These are phyloP conservation scores for Hericium erinaceus DNA, from an alignment of 768 basidiomycete species.

Conservation along the genomic window DNA sequence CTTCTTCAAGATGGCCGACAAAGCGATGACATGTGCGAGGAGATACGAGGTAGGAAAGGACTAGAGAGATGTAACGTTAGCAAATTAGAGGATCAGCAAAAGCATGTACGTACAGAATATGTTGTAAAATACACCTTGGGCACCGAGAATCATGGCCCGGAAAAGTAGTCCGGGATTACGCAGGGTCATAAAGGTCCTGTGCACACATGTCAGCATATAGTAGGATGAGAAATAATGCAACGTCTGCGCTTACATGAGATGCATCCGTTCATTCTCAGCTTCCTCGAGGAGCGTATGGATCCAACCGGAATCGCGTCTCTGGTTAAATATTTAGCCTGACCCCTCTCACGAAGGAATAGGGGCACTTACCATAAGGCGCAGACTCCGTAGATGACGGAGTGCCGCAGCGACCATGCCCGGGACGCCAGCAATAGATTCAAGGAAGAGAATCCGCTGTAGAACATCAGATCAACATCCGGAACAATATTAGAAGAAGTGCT, in stretches of 20 bases:
- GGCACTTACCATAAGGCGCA: constrained; percentile 69
- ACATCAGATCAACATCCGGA: constrained; percentile 21
- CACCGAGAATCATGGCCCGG: constrained; percentile 74
- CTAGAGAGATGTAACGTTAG: constrained; percentile 24
- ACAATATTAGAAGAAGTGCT: background rate
- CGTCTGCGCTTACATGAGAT: constrained; percentile 55
- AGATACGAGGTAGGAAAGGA: constrained; percentile 70
- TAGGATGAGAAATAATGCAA: background rate
- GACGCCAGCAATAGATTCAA: constrained; percentile 90
- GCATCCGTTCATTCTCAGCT: constrained; percentile 97
- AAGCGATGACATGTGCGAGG: constrained; percentile 80
- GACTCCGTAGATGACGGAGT: constrained; percentile 77
- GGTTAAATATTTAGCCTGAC: background rate
- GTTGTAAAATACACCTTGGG: constrained; percentile 90
- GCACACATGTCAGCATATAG: constrained; percentile 9
- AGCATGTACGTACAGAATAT: constrained; percentile 58
- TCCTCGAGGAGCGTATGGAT: constrained; percentile 91
- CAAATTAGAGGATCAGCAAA: background rate
- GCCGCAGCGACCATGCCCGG: constrained; percentile 94
- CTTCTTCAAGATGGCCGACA: constrained; percentile 89
- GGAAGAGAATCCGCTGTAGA: constrained; percentile 46
- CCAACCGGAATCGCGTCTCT: constrained; percentile 60
- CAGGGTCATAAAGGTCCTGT: constrained; percentile 94
- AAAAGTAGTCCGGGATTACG: constrained; percentile 73
- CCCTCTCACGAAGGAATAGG: constrained; percentile 1